These are phyloP conservation scores for Colletotrichum paranaense DNA, from an alignment of 2,329 filamentous ascomycete species.

Conservation along the genomic window DNA sequence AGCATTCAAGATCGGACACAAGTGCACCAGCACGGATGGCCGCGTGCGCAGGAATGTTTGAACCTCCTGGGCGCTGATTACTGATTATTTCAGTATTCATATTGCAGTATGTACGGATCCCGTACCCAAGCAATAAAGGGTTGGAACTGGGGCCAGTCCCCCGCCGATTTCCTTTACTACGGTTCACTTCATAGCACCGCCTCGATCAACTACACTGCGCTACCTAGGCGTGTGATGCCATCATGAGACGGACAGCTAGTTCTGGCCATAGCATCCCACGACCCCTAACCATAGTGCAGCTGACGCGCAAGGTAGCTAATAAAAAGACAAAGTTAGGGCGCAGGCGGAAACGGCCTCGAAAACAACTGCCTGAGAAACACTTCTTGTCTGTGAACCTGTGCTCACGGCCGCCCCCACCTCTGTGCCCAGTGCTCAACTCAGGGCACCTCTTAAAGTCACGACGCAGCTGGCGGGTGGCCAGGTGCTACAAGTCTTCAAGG, in stretches of 20 bases:
- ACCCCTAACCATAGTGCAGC: not conserved
- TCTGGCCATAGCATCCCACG: not conserved
- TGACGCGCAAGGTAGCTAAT: not conserved
- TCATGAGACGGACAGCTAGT: not conserved
- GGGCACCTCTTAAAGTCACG: not conserved
- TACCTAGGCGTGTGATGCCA: not conserved
- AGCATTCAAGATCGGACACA: not conserved
- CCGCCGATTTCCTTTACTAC: not conserved
- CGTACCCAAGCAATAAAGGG: not conserved
- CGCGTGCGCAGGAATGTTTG: not conserved
- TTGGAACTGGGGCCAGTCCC: too few relatives aligned
- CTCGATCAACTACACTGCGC: not conserved
- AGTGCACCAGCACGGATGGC: not conserved
- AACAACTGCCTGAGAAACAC: not conserved
- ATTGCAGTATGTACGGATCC: not conserved
- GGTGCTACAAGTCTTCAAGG: conserved; percentile 12
- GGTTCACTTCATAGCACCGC: not conserved
- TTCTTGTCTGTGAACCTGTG: not conserved
- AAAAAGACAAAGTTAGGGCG: too few relatives aligned
- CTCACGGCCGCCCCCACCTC: not conserved
- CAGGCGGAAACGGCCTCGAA: not conserved
- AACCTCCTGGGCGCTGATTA: not conserved
- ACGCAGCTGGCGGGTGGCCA: not conserved
- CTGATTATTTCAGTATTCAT: not conserved
- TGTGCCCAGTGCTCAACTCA: not conserved